These are phyloP conservation scores for Leishmania amazonensis DNA, from an alignment of 208 protist genomes.

Conservation along the genomic window DNA sequence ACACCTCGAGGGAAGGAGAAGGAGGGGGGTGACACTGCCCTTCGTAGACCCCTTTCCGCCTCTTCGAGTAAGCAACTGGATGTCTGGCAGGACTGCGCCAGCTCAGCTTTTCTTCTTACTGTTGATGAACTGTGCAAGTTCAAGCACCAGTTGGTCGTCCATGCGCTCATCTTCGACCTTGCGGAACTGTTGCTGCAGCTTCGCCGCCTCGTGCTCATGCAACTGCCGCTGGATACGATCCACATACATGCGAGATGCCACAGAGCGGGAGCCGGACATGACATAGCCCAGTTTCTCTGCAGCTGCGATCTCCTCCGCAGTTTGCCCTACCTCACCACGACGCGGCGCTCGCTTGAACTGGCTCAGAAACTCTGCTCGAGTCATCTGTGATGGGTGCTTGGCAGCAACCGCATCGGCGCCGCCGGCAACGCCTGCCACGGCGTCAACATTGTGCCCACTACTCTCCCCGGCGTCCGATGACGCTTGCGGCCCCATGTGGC, in stretches of 20 bases:
- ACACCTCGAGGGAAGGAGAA: neutral
- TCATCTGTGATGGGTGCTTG: slow-evolving; percentile 92
- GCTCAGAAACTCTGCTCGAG: slow-evolving; percentile 79
- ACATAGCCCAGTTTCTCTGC: slow-evolving; percentile 90
- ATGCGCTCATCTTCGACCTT: slow-evolving; percentile 87
- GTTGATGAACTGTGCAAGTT: slow-evolving; percentile 54
- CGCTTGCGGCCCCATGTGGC: neutral
- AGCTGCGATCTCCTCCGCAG: slow-evolving; percentile 72
- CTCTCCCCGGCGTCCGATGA: neutral
- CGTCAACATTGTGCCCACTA: neutral
- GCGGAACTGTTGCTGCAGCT: slow-evolving; percentile 88
- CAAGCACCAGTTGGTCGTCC: slow-evolving; percentile 68
- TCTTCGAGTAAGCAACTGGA: neutral
- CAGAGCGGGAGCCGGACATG: slow-evolving; percentile 91
- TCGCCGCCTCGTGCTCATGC: slow-evolving; percentile 87
- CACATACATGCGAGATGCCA: slow-evolving; percentile 80
- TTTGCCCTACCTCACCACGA: slow-evolving; percentile 85
- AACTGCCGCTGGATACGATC: slow-evolving; percentile 87
- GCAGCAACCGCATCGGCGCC: slow-evolving; percentile 5
- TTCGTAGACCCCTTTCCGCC: neutral
- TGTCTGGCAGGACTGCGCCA: neutral
- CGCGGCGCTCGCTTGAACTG: slow-evolving; percentile 90
- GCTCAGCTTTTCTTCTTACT: slow-evolving; percentile 14
- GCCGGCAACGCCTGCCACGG: neutral
- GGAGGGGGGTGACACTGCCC: neutral